Evolutionary conservation across 495 filamentous ascomycete genomes (phyloP).

Genomic region (Podospora appendiculata): DNA sequence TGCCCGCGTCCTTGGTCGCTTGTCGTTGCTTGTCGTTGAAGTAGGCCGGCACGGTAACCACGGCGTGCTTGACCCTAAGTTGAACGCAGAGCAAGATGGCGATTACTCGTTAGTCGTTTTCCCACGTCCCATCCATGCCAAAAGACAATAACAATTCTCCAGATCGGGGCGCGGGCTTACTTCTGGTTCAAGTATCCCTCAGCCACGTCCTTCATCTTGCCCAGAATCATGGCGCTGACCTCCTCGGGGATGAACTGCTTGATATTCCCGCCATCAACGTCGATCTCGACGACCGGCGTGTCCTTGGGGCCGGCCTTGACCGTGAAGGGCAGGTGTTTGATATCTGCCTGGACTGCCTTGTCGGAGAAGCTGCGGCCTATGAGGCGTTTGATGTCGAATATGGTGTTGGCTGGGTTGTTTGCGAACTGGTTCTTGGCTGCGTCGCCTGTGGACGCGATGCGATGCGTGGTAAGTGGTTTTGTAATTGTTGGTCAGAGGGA

Average conservation of each 20-base stretch:
- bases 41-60: slow-evolving; percentile 91
- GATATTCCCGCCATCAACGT: slow-evolving; percentile 53
- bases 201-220: slow-evolving; percentile 93
- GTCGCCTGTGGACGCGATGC: slow-evolving; percentile 58
- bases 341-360: slow-evolving; percentile 69
- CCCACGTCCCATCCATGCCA: background rate
- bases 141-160: no score
- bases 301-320: slow-evolving; percentile 61
- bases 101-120: background rate
- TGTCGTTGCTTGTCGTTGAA: slow-evolving; percentile 96
- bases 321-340: slow-evolving; percentile 83
- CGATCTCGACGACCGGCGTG: slow-evolving; percentile 69
- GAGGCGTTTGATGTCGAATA: slow-evolving; percentile 95
- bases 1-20: slow-evolving; percentile 90
- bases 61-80: slow-evolving; percentile 70
- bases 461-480: background rate
- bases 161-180: slow-evolving; percentile 5
- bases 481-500: background rate
- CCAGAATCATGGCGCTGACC: slow-evolving; percentile 73
- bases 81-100: background rate
- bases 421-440: slow-evolving; percentile 99
- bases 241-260: slow-evolving; percentile 77
- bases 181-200: slow-evolving; percentile 81
- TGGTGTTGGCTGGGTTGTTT: slow-evolving; percentile 94
- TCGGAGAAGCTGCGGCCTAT: slow-evolving; percentile 80